phyloP scores from a whole-genome alignment of 768 basidiomycete genomes.

The Leccinum disarticulatum region DNA sequence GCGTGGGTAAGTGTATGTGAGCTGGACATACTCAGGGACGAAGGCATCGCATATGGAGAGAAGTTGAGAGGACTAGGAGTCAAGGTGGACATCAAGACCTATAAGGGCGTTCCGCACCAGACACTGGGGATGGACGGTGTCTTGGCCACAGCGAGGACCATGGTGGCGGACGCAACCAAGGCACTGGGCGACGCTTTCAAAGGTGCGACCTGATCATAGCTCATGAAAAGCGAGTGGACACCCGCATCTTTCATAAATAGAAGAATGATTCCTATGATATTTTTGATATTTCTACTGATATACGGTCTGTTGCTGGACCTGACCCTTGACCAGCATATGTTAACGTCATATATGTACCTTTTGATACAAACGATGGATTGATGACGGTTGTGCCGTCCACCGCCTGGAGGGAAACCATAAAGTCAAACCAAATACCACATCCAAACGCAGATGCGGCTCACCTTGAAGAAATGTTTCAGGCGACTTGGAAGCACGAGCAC shows the following conservation, averaged over 20 bases:
- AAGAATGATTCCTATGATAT: constrained; percentile 20
- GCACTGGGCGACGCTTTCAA: constrained; percentile 21
- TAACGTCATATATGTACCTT: constrained; percentile 54
- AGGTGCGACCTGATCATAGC: neutral
- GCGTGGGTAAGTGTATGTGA: constrained; percentile 67
- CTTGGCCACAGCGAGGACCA: constrained; percentile 12
- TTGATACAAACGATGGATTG: constrained; percentile 80
- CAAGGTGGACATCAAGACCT: constrained; percentile 52
- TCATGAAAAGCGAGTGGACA: neutral
- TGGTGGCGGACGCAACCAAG: constrained; percentile 23
- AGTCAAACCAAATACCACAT: too few relatives aligned
- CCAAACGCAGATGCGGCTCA: constrained; percentile 29
- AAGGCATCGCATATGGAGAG: constrained; percentile 63
- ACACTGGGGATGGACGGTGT: constrained; percentile 69
- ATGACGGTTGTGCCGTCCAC: constrained; percentile 77
- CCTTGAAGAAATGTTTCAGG: constrained; percentile 89
- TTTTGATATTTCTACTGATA: constrained; percentile 26
- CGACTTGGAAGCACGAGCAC: constrained; percentile 86
- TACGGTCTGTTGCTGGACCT: constrained; percentile 29
- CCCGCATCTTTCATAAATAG: neutral
- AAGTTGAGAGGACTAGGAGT: constrained; percentile 55
- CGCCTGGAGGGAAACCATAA: constrained; percentile 44
- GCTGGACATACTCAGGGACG: constrained; percentile 64
- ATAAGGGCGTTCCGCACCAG: constrained; percentile 62
- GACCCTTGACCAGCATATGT: constrained; percentile 30